These are phyloP conservation scores for Myxozyma neglecta DNA, from an alignment of 805 yeast species.

Conservation along the genomic window DNA sequence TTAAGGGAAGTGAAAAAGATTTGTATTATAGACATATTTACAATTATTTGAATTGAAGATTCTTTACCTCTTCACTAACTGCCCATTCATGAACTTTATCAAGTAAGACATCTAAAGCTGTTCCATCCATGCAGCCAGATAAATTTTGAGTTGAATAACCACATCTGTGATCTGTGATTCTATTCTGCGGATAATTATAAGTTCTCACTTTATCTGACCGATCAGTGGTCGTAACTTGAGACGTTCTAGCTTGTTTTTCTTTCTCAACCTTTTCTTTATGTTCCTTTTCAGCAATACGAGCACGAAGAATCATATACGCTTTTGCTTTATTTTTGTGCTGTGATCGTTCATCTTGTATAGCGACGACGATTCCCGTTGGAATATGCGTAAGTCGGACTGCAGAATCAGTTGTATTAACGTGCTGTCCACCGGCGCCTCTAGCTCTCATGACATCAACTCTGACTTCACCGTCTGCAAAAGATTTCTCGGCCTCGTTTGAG, in stretches of 20 bases:
- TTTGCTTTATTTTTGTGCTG: conserved; percentile 93
- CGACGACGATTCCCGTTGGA: conserved; percentile 85
- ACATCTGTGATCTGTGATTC: conserved; percentile 93
- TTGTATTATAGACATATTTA: conserved; percentile 4
- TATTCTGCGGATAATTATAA: conserved; percentile 86
- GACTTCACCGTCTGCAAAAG: conserved; percentile 82
- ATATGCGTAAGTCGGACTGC: conserved; percentile 91
- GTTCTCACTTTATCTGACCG: conserved; percentile 92
- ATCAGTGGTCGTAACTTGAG: conserved; percentile 85
- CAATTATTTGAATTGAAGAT: conserved; percentile 10
- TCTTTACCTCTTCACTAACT: conserved; percentile 20
- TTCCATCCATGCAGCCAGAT: conserved; percentile 61
- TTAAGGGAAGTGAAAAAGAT: background rate
- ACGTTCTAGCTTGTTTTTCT: conserved; percentile 67
- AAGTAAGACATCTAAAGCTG: conserved; percentile 33
- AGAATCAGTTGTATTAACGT: conserved; percentile 94
- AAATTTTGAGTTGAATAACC: conserved; percentile 77
- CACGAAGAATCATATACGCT: conserved; percentile 78
- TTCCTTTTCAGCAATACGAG: conserved; percentile 81
- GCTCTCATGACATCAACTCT: conserved; percentile 97
- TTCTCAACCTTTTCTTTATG: conserved; percentile 60
- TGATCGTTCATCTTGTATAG: conserved; percentile 92
- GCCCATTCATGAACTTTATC: conserved; percentile 31
- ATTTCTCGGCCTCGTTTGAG: conserved; percentile 59
- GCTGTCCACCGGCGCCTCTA: conserved; percentile 97